Base-by-base conservation (phyloP, 164 flowering plant genomes). In the Echeveria elegans region DNA sequence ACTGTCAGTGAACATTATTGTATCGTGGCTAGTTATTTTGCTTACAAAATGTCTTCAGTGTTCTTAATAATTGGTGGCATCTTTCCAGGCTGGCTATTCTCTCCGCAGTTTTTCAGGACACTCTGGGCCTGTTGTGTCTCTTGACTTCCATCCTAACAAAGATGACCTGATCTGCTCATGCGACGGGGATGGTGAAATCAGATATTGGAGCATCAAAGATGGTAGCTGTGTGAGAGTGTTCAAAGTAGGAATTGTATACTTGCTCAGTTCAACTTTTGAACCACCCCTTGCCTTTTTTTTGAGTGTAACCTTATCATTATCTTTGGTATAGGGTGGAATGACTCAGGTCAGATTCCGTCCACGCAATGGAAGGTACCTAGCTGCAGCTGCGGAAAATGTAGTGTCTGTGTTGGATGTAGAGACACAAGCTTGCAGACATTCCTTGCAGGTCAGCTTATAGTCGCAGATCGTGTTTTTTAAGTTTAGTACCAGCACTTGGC, bases 141-240 rank as follows among this genome's bases (percentile, higher is more conserved):
- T 89, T 31, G 96, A 89, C 64, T 89, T 87, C 69, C 90, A 89
- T 67, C 92, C 91, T 24, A 85, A 75, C 60, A 85, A 85, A 58
- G 87, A 82, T 31, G 92, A 89, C 66, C 77, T 89, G 47, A 74
- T 89, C 53, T 84, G 90, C 77, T 87, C 90, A 6, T 84, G 90
- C 74, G 96, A 89, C 73, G 82, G 81, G 16, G 85, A 87, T 75
- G 89, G 89, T 68, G 89, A 86, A 71, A 86, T 87, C 64, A 70
- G 89, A 38, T 85, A 81, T 40, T 89, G 96, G 92, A 82, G 84
- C 64, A 81, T 89, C 16, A 82, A 68, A 31, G 77, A 81, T 38
- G 86, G 85, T 48, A 76, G 80, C 73, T 88, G 85, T 67, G 24
- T 74, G 19, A 53, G 80, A 70, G 79, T 81, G 6, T 83, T 76